Base-by-base conservation (phyloP, 2,329 filamentous ascomycete genomes). In the Hawksworthiomyces lignivorus region DNA sequence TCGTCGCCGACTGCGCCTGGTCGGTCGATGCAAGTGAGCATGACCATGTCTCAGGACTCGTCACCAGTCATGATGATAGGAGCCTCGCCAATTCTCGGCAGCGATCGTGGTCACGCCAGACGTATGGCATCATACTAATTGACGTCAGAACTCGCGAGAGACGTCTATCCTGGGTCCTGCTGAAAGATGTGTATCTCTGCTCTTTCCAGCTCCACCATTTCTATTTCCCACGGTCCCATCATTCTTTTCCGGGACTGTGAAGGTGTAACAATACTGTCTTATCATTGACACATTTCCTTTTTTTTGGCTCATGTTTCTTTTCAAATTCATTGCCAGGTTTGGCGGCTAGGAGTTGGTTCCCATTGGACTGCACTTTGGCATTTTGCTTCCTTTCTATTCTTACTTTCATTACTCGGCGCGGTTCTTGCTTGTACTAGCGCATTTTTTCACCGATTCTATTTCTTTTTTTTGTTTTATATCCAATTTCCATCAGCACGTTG, bases 51-150 rank as follows among this genome's bases (percentile, higher is more conserved):
- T 60, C 67, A 48, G 54, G 62, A 46, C 56, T 65, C 46, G 55
- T 66, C 45, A 55, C 68, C 40, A 31, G 59, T 64, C 45, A 66
- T 69, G 61, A 69, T 66, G 53, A 52, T 64, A 7, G 62, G 59
- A 21, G 60, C 57, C 26, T 67, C 60, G 35, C 62, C 63, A 27
- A 60, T 64, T 43, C 60, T 70, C 22, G 66, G 68, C 45, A 61
- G 58, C 39, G 73, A 78, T 50, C 69, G 75, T 54, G 65, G 67
- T 43, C 68, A 72, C 52, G 64, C 70, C 50, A 70, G 77, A 54
- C 75, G 79, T 39, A 77, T 82, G 73, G 77, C 72, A 39, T 82
- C 79, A 10, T 82, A 79, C 58, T 82, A 63, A 70, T 17, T n/a
- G n/a, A n/a, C n/a, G n/a, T n/a, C n/a, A n/a, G n/a, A n/a, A n/a